Percentiles rank a stretch among this genome's conserved stretches.
These are phyloP conservation scores for Lophiotrema nucula DNA, from an alignment of 495 filamentous ascomycete genomes.

Conservation along the genomic window DNA sequence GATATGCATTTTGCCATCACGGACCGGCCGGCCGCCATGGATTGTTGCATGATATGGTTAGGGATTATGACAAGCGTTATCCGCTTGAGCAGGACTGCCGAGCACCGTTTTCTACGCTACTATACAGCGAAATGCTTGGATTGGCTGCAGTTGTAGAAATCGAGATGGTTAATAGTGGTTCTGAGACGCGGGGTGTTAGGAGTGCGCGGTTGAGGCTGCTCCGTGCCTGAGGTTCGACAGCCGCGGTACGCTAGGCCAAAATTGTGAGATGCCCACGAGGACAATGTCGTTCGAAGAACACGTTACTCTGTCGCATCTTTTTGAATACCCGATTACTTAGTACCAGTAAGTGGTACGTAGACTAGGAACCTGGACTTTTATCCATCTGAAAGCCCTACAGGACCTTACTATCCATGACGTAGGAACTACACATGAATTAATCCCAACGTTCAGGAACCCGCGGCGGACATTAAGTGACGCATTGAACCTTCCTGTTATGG, in stretches of 20 bases:
- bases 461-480: neutral
- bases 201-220: neutral
- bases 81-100: neutral
- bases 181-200: slow-evolving; percentile 15
- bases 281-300: too few relatives aligned
- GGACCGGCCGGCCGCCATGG: neutral
- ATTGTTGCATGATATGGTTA: neutral
- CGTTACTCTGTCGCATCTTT: neutral
- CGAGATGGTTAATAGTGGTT: neutral
- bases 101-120: neutral
- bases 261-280: neutral
- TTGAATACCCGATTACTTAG: neutral
- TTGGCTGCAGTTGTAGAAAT: neutral
- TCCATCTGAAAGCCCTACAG: neutral
- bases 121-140: neutral
- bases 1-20: slow-evolving; percentile 13
- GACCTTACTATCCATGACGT: neutral
- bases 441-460: neutral
- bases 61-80: neutral
- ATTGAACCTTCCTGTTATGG: slow-evolving; percentile 2
- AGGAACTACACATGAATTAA: too few relatives aligned
- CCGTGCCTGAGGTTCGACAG: neutral
- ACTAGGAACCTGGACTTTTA: neutral
- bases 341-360: neutral
- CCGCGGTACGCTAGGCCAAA: neutral